Evolutionary conservation across 1,139 yeast genomes (phyloP), one percentile per base, ranked within the genome.

Genomic region (Candida sanyaensis): DNA sequence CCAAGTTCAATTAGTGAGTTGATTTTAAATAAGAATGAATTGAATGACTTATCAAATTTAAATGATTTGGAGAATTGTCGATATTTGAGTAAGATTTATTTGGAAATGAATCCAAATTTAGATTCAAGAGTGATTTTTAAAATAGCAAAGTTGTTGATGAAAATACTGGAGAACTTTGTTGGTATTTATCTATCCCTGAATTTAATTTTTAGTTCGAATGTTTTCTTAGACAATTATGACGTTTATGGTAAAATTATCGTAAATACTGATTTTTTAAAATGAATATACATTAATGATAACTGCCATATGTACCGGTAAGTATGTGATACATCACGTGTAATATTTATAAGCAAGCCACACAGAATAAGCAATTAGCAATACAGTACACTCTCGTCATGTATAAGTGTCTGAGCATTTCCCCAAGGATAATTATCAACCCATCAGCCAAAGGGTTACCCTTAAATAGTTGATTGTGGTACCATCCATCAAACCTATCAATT

Each of bases 71-170:
- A 41, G 8, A 43, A 46, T 37, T 49, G 50, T 28, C 37, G 23
- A 23, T 29, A 36, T 13, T 39, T 49, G 29, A 43, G 28, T 10
- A 41, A 36, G 28, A 37, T 49, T 24, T 47, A 38, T 38, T 30
- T 49, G 10, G 51, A 46, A 39, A 31, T 46, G 32, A 49, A 49
- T 31, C 50, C 50, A 4, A 41, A 43, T 36, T 42, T 42, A 42
- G 33, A 34, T 42, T 42, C 44, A 27, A 21, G 34, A 28, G 43
- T 41, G 8, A 29, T 42, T n/a, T 42, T 42, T 10, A 42, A 36
- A 42, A 29, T 42, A 21, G 44, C 44, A 11, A 36, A 42, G 28
- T 34, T 42, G 11, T 34, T 42, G 12, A 42, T 34, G 39, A 12
- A 42, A 28, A 34, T 42, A n/a, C 33, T 28, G 32, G 33, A 34